Percentiles rank a stretch among this genome's conserved stretches.
Evolutionary conservation across 129 eudicot species (phyloP).

Genomic region (Dittrichia graveolens): DNA sequence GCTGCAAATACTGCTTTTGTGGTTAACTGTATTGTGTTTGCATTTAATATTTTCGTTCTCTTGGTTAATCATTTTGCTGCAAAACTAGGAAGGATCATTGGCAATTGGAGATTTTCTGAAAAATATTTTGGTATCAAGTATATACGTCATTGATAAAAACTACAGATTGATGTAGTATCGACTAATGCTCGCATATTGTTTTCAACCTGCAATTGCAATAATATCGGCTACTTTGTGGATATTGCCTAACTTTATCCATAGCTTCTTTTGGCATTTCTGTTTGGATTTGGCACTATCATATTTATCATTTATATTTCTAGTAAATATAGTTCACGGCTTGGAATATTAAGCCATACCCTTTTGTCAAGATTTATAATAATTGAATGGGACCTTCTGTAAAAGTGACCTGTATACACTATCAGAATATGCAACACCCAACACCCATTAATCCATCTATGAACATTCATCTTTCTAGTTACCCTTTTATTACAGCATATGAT

Average conservation of each 20-base stretch:
- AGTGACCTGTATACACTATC: slow-evolving; percentile 27
- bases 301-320: slow-evolving; percentile 4
- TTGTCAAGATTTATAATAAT: slow-evolving; percentile 36
- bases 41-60: neutral
- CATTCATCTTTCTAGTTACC: slow-evolving; percentile 27
- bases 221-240: slow-evolving; percentile 13
- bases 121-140: neutral
- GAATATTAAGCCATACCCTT: slow-evolving; percentile 38
- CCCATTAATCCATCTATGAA: slow-evolving; percentile 14
- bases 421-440: slow-evolving; percentile 24
- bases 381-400: slow-evolving; percentile 36
- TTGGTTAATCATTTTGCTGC: slow-evolving; percentile 7
- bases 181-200: neutral
- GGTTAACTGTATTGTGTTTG: neutral
- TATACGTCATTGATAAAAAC: neutral
- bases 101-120: neutral
- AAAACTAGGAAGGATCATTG: neutral
- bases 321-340: slow-evolving; percentile 24
- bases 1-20: slow-evolving; percentile 21
- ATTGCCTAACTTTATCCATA: neutral
- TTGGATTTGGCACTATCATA: slow-evolving; percentile 17
- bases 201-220: neutral
- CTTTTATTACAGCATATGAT: neutral
- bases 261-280: slow-evolving; percentile 28
- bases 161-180: neutral